phyloP scores from a whole-genome alignment of 805 yeast species.

The Metschnikowia baotianmanensis region DNA sequence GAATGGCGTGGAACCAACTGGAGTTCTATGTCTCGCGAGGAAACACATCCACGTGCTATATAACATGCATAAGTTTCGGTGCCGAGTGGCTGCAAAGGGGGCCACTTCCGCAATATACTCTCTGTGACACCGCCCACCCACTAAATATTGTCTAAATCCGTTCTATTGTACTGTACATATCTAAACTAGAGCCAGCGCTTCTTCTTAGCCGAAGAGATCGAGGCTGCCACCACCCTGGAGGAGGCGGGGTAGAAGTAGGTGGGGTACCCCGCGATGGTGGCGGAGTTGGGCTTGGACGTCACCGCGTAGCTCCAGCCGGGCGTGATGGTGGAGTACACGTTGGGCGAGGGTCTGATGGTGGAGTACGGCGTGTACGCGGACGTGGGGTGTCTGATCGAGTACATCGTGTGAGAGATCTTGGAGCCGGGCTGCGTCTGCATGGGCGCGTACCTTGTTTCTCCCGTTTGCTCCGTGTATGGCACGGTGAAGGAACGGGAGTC shows the following conservation, averaged over 20 bases:
- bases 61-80: no score
- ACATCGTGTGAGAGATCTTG: constrained; percentile 60
- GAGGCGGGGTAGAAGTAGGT: constrained; percentile 63
- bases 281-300: constrained; percentile 63
- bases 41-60: no score
- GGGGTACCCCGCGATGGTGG: constrained; percentile 69
- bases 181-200: constrained; percentile 34
- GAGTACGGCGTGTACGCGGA: constrained; percentile 59
- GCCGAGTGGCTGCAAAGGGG: no score
- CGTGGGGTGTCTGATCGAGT: constrained; percentile 67
- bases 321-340: constrained; percentile 63
- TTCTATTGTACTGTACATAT: background rate
- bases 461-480: constrained; percentile 78
- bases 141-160: no score
- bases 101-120: no score
- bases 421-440: constrained; percentile 89
- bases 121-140: no score
- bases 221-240: constrained; percentile 42
- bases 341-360: constrained; percentile 44
- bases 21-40: no score
- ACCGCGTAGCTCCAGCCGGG: constrained; percentile 81
- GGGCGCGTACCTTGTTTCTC: constrained; percentile 78
- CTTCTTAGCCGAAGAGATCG: constrained; percentile 33
- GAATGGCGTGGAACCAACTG: no score
- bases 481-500: constrained; percentile 55